phyloP scores from a whole-genome alignment of 208 protist genomes.

The Leishmania arabica region DNA sequence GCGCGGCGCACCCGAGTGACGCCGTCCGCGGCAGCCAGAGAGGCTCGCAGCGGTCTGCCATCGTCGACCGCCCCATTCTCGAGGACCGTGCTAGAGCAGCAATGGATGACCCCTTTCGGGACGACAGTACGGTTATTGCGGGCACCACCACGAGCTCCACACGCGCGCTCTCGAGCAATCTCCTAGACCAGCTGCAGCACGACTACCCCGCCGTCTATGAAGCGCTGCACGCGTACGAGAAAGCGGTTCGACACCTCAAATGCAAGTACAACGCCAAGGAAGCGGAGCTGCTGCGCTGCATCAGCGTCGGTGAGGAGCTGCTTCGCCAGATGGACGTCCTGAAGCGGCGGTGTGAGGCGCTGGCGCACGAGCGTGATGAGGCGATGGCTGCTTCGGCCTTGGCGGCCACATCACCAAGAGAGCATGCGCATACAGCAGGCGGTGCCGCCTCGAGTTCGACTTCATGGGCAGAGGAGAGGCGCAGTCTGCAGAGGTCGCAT shows the following conservation, averaged over 20 bases:
- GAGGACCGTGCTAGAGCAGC: background rate
- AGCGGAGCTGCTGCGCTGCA: slow-evolving; percentile 70
- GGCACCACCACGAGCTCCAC: background rate
- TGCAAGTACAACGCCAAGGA: slow-evolving; percentile 64
- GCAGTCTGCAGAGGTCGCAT: background rate
- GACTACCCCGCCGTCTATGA: slow-evolving; percentile 33
- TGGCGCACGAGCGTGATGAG: slow-evolving; percentile 59
- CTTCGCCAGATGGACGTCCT: slow-evolving; percentile 66
- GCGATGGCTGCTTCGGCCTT: slow-evolving; percentile 15
- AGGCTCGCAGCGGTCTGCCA: background rate
- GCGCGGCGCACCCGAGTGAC: background rate
- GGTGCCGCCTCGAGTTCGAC: background rate
- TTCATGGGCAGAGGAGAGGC: slow-evolving; percentile 17
- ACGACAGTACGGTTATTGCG: background rate
- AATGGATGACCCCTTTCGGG: background rate
- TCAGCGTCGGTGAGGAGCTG: slow-evolving; percentile 77
- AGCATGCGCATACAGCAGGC: background rate
- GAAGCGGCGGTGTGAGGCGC: slow-evolving; percentile 47
- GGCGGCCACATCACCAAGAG: slow-evolving; percentile 2
- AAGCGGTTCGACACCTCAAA: slow-evolving; percentile 46
- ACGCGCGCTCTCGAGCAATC: slow-evolving; percentile 7
- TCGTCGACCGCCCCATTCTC: background rate
- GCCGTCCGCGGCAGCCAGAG: background rate
- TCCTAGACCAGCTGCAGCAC: slow-evolving; percentile 18
- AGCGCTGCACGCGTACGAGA: slow-evolving; percentile 37